Conservation (phyloP, 768 basidiomycete species). For the Zangia roseola region DNA sequence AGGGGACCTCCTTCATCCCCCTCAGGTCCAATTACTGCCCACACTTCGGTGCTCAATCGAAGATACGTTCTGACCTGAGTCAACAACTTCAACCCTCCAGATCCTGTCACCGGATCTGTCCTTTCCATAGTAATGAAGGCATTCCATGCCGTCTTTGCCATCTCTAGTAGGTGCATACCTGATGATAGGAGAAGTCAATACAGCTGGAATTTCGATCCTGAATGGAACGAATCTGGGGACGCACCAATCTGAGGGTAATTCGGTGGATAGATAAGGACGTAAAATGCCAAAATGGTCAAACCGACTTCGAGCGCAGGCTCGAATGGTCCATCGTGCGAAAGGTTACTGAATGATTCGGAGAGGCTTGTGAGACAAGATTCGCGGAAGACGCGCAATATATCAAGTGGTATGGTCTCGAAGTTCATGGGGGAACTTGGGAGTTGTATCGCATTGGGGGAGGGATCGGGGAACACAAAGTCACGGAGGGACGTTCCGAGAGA, state of each 20-base stretch:
- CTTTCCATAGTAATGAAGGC: conserved; percentile 38
- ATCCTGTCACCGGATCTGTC: neutral
- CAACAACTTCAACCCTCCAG: conserved; percentile 23
- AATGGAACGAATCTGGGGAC: conserved; percentile 10
- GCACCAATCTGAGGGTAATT: conserved; percentile 84
- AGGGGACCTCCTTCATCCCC: conserved; percentile 64
- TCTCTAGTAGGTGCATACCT: conserved; percentile 77
- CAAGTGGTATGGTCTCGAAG: conserved; percentile 35
- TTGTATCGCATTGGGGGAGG: conserved; percentile 14
- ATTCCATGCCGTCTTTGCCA: conserved; percentile 81
- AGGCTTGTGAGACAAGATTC: conserved; percentile 57
- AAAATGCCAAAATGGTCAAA: conserved; percentile 59
- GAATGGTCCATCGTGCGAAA: conserved; percentile 68
- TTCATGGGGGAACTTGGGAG: conserved; percentile 31
- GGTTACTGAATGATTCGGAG: conserved; percentile 61
- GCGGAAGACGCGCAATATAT: conserved; percentile 46
- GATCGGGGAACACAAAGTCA: conserved; percentile 37
- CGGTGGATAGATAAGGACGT: conserved; percentile 66
- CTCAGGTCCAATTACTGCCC: conserved; percentile 54
- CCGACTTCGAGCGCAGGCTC: conserved; percentile 53
- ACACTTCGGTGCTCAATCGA: conserved; percentile 38
- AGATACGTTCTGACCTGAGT: conserved; percentile 39
- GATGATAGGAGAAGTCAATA: neutral
- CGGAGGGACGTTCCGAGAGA: conserved; percentile 35
- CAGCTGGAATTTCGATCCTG: neutral